Base-by-base conservation (phyloP, 805 yeast genomes). In the Metschnikowia lunata region DNA sequence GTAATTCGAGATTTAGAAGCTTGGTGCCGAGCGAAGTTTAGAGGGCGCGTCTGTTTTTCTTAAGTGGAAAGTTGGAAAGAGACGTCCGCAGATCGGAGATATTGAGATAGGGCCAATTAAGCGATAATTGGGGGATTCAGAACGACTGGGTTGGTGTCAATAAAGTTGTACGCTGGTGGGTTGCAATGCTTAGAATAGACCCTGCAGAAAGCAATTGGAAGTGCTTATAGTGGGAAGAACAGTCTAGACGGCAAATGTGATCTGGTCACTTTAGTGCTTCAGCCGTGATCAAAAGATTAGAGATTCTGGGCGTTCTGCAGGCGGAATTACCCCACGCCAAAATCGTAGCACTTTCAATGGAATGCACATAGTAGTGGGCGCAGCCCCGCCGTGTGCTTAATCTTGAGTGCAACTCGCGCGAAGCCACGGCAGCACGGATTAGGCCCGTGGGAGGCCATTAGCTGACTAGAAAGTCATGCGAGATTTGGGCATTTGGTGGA, bases 241-340 rank as follows among this genome's bases (percentile, higher is more conserved):
- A 11, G 35, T 10, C 13, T 40, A 23, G 31, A 15, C 29, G 18
- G 18, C 28, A 40, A 30, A 23, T 40, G 23, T 35, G 31, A 10
- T 12, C 37, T 39, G 30, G 42, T 33, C 42, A 34, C n/a, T 13
- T 14, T 32, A 33, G 15, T 39, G 41, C 37, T 32, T 23, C 14
- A 10, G 8, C 6, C 11, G 13, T 37, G 39, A 37, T 13, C 34
- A 7, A 29, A 12, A 29, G 30, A 34, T 42, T 30, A 34, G 11
- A 33, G 23, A 36, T 42, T 42, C 42, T 42, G 41, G 46, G 45
- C 39, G 28, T 37, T 14, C 46, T 42, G 46, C 42, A 42, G 12
- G 27, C 28, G 14, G 31, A 13, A 8, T 3, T 37, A n/a, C 42
- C 46, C 46, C 46, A 42, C 46, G 46, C 37, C 37, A 34, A 32